Evolutionary conservation across 1,284 basidiomycete species (phyloP), one percentile per base, ranked within the genome.

Genomic region (Ustilago shanxiensis): DNA sequence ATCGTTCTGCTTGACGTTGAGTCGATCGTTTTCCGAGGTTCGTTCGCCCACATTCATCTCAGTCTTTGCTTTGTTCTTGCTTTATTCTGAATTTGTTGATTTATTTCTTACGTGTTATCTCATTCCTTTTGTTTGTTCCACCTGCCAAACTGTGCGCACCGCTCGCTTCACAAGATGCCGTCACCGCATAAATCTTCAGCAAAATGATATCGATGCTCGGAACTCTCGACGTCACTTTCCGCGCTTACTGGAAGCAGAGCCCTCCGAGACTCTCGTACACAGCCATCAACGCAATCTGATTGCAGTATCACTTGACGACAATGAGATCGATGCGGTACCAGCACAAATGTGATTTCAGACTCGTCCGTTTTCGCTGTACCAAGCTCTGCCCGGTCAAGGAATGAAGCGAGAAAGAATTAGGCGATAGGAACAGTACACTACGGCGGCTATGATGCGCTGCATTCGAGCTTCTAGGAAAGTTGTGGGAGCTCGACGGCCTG

Each of bases 201-300:
- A 33, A 52, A 8, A 33, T 52, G 50, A 52, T 20, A 33, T 52
- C 50, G 50, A 52, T n/a, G 16, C 29, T 52, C 50, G 31, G 50
- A 33, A 6, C 50, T 13, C 50, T 22, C 5, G 6, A 18, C 29
- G 18, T n/a, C 20, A 5, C 5, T 26, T 16, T 13, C 16, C 31
- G 28, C 29, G 10, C 50, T 33, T 20, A 44, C 41, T 44, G 6
- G n/a, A 37, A 37, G 35, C 7, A 37, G 35, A 20, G n/a, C 6
- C n/a, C n/a, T 1, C 7, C 41, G 16, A 9, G 3, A 1, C 41
- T n/a, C 41, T 44, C 41, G 35, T 3, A 37, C 35, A 37, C 35
- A 14, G 35, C 14, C 14, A 37, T 37, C 35, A 24, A 49, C 0
- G n/a, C n/a, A n/a, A n/a, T n/a, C n/a, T n/a, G n/a, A n/a, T n/a